Evolutionary conservation across 176 grass and related monocot species (phyloP).

Genomic region (Bolboschoenus planiculmis): DNA sequence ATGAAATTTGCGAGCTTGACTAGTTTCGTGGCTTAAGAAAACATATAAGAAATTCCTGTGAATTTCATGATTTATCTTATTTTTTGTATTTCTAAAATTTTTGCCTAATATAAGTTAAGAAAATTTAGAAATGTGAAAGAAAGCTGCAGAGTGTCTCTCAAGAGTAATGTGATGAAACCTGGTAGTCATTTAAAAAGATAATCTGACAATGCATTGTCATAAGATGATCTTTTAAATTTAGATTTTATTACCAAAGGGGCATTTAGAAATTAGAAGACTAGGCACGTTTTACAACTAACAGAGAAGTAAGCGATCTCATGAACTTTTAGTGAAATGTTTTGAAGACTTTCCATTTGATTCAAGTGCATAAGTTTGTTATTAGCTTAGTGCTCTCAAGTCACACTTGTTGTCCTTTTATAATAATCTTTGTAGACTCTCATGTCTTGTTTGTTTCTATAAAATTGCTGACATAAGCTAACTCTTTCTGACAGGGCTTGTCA

Average conservation of each 20-base stretch:
- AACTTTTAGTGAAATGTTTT: not conserved
- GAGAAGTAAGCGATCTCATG: not conserved
- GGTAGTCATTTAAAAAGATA: not conserved
- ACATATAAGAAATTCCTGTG: not conserved
- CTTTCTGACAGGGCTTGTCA: constrained; percentile 64
- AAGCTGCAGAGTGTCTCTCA: not conserved
- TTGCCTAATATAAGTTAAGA: not conserved
- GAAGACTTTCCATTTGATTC: not conserved
- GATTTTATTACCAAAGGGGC: not conserved
- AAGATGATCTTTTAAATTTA: not conserved
- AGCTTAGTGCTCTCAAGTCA: not conserved
- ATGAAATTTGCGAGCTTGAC: not conserved
- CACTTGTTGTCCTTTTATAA: not conserved
- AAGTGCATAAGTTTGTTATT: not conserved
- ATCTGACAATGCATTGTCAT: not conserved
- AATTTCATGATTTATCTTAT: not conserved
- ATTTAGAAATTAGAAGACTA: not conserved
- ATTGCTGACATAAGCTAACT: constrained; percentile 20
- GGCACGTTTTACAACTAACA: not conserved
- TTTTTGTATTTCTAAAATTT: not conserved
- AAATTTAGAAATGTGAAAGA: not conserved
- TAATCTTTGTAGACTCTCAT: not conserved
- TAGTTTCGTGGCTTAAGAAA: not conserved
- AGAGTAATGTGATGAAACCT: not conserved
- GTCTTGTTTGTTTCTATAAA: not conserved